Evolutionary conservation across 2,329 filamentous ascomycete species (phyloP).

Genomic region (Lecanicillium sp.): DNA sequence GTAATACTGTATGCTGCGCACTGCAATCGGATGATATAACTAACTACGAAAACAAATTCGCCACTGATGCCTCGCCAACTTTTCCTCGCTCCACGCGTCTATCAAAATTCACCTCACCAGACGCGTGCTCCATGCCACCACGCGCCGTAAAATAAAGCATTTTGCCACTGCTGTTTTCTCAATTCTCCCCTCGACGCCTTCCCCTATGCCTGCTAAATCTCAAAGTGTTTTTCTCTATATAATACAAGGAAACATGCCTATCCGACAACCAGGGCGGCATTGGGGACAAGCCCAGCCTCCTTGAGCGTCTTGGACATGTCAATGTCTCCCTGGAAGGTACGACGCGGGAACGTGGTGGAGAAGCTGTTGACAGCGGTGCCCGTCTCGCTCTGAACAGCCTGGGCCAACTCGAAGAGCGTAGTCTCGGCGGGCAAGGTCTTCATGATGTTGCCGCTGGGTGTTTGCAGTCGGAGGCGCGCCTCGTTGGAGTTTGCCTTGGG

Average conservation of each 20-base stretch:
- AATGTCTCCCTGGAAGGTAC: constrained; percentile 60
- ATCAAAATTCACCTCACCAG: background rate
- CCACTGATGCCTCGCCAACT: background rate
- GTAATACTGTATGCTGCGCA: too few relatives aligned
- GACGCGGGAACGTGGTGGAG: constrained; percentile 79
- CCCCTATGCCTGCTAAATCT: background rate
- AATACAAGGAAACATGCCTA: constrained; percentile 24
- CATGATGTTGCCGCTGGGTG: constrained; percentile 63
- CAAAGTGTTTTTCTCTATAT: too few relatives aligned
- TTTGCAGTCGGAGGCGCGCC: constrained; percentile 76
- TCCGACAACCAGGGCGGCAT: constrained; percentile 77
- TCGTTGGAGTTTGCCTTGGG: constrained; percentile 70
- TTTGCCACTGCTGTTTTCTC: too few relatives aligned
- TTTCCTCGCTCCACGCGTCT: background rate
- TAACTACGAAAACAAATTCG: too few relatives aligned
- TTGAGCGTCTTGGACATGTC: constrained; percentile 90
- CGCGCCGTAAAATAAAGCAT: too few relatives aligned
- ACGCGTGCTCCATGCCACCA: too few relatives aligned
- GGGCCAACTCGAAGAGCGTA: constrained; percentile 86
- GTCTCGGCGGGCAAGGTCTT: constrained; percentile 88
- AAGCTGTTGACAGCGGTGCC: constrained; percentile 70
- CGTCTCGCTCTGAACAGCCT: constrained; percentile 65
- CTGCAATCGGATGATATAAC: too few relatives aligned
- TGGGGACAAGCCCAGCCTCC: constrained; percentile 85
- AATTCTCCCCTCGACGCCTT: constrained; percentile 3